Evolutionary conservation across 768 basidiomycete species (phyloP), one percentile per base, ranked within the genome.

Genomic region (Podaxis sp.): DNA sequence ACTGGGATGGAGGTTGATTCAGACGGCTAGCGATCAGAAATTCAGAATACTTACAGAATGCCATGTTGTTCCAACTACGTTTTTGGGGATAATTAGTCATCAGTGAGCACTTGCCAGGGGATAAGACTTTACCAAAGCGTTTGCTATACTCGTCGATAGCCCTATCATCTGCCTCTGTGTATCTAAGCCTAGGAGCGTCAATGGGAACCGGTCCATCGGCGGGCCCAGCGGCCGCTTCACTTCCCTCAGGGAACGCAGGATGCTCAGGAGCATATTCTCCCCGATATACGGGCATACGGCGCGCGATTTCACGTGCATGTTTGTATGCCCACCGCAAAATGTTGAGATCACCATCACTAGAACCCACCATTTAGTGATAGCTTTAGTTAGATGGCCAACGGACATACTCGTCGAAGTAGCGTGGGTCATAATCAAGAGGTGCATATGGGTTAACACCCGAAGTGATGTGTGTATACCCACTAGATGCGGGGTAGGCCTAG

Each of bases 251-350:
- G 66, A 79, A 82, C 11, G 42, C 58, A 0, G 81, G 82, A 64
- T 82, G 78, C 0, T 66, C 72, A 3, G 63, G 60, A 13, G 61
- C 48, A 7, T 75, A 66, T 56, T 80, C 81, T 1, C 82, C 82
- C 46, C 76, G 73, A 65, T 76, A 81, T 30, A 66, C 54, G 4
- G 74, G 68, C 81, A 87, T 85, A 15, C 87, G 82, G 39, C 88
- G 80, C 3, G 76, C 74, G 9, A 84, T 65, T 72, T 89, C 87
- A 1, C 87, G 78, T 3, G 69, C 59, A 58, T 78, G 79, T 65
- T 89, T 89, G 70, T 87, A 89, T 0, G 68, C 75, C 78, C 83
- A 83, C 58, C 74, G 74, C 51, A 87, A 65, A 22, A 79, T 72
- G 0, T 69, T 77, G 5, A 88, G 22, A 66, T 85, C 84, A 9